Conservation (phyloP, 495 filamentous ascomycete species). For the Astrothelium macrocarpum region DNA sequence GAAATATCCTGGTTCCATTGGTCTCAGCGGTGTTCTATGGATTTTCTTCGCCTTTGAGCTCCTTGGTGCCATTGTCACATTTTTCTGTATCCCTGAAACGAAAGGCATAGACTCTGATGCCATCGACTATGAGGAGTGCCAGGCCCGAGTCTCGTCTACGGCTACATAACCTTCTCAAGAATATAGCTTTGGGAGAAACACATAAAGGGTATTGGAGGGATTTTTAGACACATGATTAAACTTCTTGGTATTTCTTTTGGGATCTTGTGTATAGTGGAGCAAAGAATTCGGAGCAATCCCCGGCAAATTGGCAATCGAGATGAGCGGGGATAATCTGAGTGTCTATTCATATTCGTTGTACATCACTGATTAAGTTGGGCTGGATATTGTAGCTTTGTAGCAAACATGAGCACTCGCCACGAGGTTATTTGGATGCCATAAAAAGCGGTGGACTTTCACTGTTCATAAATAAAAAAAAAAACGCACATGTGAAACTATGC, state of each 20-base stretch:
- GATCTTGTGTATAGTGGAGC: neutral
- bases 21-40: constrained; percentile 1
- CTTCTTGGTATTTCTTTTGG: neutral
- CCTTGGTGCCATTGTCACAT: neutral
- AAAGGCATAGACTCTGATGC: neutral
- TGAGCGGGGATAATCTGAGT: neutral
- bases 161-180: neutral
- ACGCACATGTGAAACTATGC: no score
- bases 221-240: neutral
- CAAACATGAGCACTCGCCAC: neutral
- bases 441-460: neutral
- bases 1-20: constrained; percentile 3
- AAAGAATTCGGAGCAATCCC: neutral
- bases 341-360: neutral
- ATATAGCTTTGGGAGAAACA: neutral
- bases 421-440: neutral
- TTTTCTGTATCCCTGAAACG: constrained; percentile 2
- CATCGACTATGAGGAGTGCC: constrained; percentile 1
- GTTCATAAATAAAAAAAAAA: neutral
- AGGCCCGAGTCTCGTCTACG: neutral
- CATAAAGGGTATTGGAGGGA: neutral
- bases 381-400: neutral
- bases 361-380: neutral
- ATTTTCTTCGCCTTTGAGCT: constrained; percentile 1
- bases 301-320: neutral